Conservation (phyloP, 495 filamentous ascomycete species). For the Aspergillus conjunctus region DNA sequence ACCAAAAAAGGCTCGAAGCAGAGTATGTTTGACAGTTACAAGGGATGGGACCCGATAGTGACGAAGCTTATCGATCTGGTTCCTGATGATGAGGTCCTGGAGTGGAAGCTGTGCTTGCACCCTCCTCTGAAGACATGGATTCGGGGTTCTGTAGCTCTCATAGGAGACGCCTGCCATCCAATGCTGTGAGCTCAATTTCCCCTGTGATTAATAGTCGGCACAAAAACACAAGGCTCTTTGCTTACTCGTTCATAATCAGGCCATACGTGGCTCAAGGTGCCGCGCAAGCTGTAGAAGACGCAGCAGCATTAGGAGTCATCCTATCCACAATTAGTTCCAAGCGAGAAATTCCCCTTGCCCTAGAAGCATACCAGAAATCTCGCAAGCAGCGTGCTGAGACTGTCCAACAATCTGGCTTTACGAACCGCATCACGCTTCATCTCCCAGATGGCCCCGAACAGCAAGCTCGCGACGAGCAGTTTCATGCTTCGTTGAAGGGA, state of each 20-base stretch:
- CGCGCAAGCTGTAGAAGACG: slow-evolving; percentile 57
- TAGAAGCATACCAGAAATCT: slow-evolving; percentile 52
- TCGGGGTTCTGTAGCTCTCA: slow-evolving; percentile 57
- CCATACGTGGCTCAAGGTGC: slow-evolving; percentile 55
- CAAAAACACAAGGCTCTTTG: neutral
- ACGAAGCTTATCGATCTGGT: slow-evolving; percentile 42
- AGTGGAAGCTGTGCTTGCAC: slow-evolving; percentile 67
- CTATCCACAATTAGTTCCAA: slow-evolving; percentile 43
- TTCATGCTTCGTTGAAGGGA: slow-evolving; percentile 37
- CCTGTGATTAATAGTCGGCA: neutral
- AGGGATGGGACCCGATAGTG: slow-evolving; percentile 40
- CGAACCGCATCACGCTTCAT: slow-evolving; percentile 55
- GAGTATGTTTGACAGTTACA: slow-evolving; percentile 43
- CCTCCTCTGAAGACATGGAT: slow-evolving; percentile 59
- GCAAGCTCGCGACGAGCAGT: slow-evolving; percentile 49
- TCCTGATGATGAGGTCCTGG: slow-evolving; percentile 56
- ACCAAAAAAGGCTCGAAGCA: slow-evolving; percentile 47
- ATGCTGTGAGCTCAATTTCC: slow-evolving; percentile 49
- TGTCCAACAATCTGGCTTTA: slow-evolving; percentile 54
- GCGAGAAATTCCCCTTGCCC: slow-evolving; percentile 42
- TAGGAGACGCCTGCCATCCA: slow-evolving; percentile 72
- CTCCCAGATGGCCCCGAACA: slow-evolving; percentile 57
- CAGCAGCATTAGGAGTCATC: slow-evolving; percentile 53
- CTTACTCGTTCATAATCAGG: slow-evolving; percentile 20
- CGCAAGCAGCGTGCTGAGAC: slow-evolving; percentile 52